Evolutionary conservation across 2,329 filamentous ascomycete genomes (phyloP), one percentile per base, ranked within the genome.

Genomic region (Hymenoscyphus occultus): DNA sequence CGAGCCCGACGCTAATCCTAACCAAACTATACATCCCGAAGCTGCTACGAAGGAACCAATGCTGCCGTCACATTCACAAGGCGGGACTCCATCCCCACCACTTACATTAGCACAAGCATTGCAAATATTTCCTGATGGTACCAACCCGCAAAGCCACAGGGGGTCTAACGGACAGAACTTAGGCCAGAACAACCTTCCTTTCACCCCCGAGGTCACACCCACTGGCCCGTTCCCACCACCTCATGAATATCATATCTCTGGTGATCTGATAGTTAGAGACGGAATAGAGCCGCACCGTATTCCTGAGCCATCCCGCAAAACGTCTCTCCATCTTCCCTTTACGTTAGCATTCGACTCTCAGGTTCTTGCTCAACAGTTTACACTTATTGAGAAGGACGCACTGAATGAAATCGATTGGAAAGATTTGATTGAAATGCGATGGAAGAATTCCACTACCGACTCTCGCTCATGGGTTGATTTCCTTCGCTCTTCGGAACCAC

Each of bases 371-470:
- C 89, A 93, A 75, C 91, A 95, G 71, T 91, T 95, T 70, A 94
- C 91, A 0, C 82, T 95, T 40, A 91, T 95, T 58, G 91, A 95
- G 74, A 93, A 94, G 75, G 91, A 94, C 74, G 91, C 91, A 0
- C 80, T 95, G 28, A 91, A 92, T 70, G 91, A 94, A 76, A 90
- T 95, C 68, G 91, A 94, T 77, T 95, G 91, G 91, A 92, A 90
- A 74, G 91, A 95, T 71, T 81, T 95, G 13, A 91, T 94, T 63
- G 90, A 93, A 63, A 89, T 95, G 83, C 86, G 86, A 60, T 94
- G 91, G 90, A 92, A 91, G 74, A 86, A 92, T 71, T 83, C 85
- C 16, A 84, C 84, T 59, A 86, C 83, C 60, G 81, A 88, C 66
- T 85, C 87, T 42, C 85, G 87, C 62, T 91, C 92, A 28, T 95